Evolutionary conservation across 352 stramenopile species (phyloP), one percentile per base, ranked within the genome.

Genomic region (Elongisporangium undulatum): DNA sequence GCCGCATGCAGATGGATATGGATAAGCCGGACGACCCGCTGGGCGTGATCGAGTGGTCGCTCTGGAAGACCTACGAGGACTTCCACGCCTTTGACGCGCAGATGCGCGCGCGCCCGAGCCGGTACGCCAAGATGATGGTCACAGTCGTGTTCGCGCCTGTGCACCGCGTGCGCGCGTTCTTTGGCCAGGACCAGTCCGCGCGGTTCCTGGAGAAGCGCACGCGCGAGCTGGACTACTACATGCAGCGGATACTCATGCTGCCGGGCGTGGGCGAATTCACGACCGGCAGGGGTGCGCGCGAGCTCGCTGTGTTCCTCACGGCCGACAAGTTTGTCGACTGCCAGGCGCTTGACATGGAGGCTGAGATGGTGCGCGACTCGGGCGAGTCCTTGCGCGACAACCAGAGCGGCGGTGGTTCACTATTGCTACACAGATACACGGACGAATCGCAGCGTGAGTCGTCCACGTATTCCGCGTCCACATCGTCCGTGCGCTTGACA

Each of bases 71-170:
- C 15, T 93, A 89, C 66, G 79, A 90, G 55, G 75, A 89, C 62
- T 93, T 93, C 72, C 80, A 91, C 53, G 63, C 71, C 41, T 83
- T 93, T 34, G 83, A 93, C 56, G 61, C 68, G 53, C 58, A 76
- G 45, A 86, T 93, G 75, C 83, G 83, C 29, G 71, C 67, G 22
- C 63, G 64, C 9, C 68, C 66, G 26, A 89, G 79, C 6, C 34
- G 62, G 12, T 93, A 90, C 61, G 71, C 81, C 56, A 90, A 89
- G 55, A 89, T 90, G 79, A 93, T 93, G 83, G 81, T 93, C 51
- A 90, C 83, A 6, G 83, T 93, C 19, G 75, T 73, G 21, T 93
- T 93, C 39, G 83, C 83, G 2, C 81, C 83, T 0, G 68, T 72
- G 45, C 83, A 91, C 63, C 75, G 74, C 21, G 67, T 93, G 54